phyloP scores from a whole-genome alignment of 2,329 filamentous ascomycete genomes.

The Dryadomyces quercivorus region DNA sequence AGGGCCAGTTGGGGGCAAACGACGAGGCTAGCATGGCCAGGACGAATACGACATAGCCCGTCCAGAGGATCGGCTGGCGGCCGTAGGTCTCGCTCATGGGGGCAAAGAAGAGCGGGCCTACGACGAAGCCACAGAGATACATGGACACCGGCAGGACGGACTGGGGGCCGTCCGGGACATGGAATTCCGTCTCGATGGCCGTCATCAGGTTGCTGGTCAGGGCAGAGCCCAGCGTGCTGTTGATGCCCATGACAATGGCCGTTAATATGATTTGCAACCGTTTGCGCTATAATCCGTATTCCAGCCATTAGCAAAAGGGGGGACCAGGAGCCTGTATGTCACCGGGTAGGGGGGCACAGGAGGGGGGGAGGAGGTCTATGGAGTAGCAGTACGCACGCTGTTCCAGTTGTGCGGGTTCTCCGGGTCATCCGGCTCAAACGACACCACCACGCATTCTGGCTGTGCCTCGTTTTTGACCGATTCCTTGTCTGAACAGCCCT shows the following conservation, averaged over 20 bases:
- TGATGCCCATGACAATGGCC: background rate
- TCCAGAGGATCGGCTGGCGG: background rate
- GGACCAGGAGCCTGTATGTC: background rate
- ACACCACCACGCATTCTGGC: background rate
- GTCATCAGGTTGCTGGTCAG: background rate
- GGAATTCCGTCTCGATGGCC: background rate
- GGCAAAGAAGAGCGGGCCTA: background rate
- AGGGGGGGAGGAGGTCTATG: too few species aligned
- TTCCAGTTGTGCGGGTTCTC: background rate
- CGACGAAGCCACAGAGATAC: background rate
- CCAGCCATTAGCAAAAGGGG: background rate
- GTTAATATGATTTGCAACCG: background rate
- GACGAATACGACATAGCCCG: background rate
- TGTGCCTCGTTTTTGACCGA: too few species aligned
- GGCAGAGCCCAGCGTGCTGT: background rate
- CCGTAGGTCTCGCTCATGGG: background rate
- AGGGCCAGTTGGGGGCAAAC: background rate
- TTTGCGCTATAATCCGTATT: background rate
- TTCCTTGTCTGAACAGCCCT: too few species aligned
- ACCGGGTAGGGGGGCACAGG: too few species aligned
- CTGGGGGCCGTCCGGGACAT: background rate
- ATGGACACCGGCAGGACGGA: background rate
- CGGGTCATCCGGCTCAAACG: background rate
- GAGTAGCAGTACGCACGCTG: background rate
- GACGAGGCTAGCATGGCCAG: background rate